phyloP scores from a whole-genome alignment of 306 rosid species.

The Acacia melanoxylon region DNA sequence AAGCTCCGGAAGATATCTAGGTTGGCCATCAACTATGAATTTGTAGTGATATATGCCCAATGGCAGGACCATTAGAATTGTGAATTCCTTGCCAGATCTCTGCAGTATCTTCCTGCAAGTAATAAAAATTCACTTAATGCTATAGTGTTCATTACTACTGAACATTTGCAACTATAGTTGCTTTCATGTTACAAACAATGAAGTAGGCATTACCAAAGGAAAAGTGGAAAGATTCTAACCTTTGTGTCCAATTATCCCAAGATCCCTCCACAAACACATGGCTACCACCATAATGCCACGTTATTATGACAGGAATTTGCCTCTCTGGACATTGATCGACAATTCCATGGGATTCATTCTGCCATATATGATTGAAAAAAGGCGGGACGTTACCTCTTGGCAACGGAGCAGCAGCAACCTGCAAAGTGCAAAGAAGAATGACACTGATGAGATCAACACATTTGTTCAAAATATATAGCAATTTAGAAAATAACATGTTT shows the following conservation, averaged over 20 bases:
- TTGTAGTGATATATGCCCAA: slow-evolving; percentile 83
- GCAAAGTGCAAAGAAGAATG: slow-evolving; percentile 40
- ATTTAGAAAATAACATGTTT: not conserved
- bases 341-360: slow-evolving; percentile 47
- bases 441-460: not conserved
- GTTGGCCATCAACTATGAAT: slow-evolving; percentile 76
- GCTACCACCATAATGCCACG: slow-evolving; percentile 78
- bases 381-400: slow-evolving; percentile 56
- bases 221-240: slow-evolving; percentile 43
- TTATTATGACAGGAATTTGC: slow-evolving; percentile 75
- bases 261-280: slow-evolving; percentile 86
- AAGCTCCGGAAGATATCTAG: slow-evolving; percentile 72
- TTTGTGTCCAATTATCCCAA: slow-evolving; percentile 90
- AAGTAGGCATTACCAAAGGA: slow-evolving; percentile 12
- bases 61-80: slow-evolving; percentile 74
- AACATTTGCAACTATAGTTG: slow-evolving; percentile 19
- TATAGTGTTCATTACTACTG: slow-evolving; percentile 9
- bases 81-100: slow-evolving; percentile 82
- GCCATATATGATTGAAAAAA: slow-evolving; percentile 50
- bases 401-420: slow-evolving; percentile 87
- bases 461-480: not conserved
- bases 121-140: slow-evolving; percentile 26
- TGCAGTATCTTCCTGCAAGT: slow-evolving; percentile 67
- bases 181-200: slow-evolving; percentile 19
- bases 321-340: slow-evolving; percentile 58